Percentiles rank a stretch among this genome's conserved stretches.
phyloP scores from a whole-genome alignment of 2,329 filamentous ascomycete species.

The Mycosphaerelloides madeirae region DNA sequence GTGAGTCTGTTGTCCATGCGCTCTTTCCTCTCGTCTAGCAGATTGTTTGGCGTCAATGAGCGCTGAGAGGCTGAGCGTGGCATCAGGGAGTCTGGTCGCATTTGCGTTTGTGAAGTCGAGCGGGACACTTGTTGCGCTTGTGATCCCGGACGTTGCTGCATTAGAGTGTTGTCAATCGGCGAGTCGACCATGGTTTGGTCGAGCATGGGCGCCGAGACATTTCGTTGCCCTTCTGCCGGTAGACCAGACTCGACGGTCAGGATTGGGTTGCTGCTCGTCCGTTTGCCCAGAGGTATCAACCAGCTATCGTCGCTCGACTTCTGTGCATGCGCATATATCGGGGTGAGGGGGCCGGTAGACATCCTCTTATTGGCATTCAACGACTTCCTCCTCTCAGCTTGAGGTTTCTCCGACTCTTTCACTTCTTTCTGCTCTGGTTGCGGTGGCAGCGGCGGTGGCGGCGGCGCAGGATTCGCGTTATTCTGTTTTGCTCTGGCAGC shows the following conservation, averaged over 20 bases:
- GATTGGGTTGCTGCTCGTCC: conserved; percentile 17
- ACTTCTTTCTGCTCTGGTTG: neutral
- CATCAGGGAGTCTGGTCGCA: neutral
- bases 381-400: neutral
- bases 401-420: conserved; percentile 1
- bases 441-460: conserved; percentile 10
- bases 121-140: neutral
- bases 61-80: conserved; percentile 19
- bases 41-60: conserved; percentile 37
- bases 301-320: conserved; percentile 15
- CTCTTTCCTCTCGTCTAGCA: conserved; percentile 53
- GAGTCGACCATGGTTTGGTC: conserved; percentile 5
- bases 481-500: conserved; percentile 30
- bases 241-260: conserved; percentile 1
- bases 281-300: conserved; percentile 17
- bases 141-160: neutral
- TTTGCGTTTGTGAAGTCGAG: too few species aligned
- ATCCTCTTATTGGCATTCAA: conserved; percentile 1
- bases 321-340: conserved; percentile 10
- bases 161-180: conserved; percentile 1
- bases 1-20: conserved; percentile 43
- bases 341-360: conserved; percentile 3
- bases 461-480: conserved; percentile 19
- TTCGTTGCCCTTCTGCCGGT: neutral
- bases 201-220: conserved; percentile 5